These are phyloP conservation scores for Sporisorium graminicola DNA, from an alignment of 1,284 basidiomycete species.

Conservation along the genomic window DNA sequence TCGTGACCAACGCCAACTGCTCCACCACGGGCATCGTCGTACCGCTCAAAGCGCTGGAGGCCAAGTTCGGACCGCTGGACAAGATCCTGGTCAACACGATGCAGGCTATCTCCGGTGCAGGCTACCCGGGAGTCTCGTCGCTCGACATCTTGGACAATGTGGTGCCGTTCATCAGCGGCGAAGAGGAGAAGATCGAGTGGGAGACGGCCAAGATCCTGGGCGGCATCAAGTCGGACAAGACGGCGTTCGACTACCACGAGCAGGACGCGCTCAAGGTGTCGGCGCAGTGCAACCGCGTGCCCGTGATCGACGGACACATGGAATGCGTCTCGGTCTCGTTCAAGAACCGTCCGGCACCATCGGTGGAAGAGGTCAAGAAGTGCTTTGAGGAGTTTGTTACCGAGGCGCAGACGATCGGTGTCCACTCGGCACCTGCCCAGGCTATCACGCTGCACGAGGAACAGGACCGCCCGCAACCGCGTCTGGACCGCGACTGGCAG, in stretches of 20 bases:
- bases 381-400: constrained; percentile 82
- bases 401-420: constrained; percentile 82
- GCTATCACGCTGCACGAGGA: constrained; percentile 94
- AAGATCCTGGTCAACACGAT: constrained; percentile 91
- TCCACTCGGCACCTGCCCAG: constrained; percentile 86
- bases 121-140: constrained; percentile 91
- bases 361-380: constrained; percentile 86
- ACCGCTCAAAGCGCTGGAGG: constrained; percentile 90
- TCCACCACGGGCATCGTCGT: constrained; percentile 95
- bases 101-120: constrained; percentile 97
- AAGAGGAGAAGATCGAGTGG: constrained; percentile 97
- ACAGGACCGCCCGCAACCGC: constrained; percentile 91
- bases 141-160: constrained; percentile 97
- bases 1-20: constrained; percentile 99
- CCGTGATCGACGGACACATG: constrained; percentile 91
- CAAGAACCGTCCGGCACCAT: constrained; percentile 82
- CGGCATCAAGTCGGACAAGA: constrained; percentile 54
- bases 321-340: constrained; percentile 91
- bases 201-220: constrained; percentile 97
- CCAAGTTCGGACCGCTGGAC: constrained; percentile 91
- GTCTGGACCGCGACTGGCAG: constrained; percentile 90
- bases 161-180: constrained; percentile 89
- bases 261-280: constrained; percentile 84
- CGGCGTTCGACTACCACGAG: constrained; percentile 84
- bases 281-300: constrained; percentile 90